Evolutionary conservation across 108 stramenopile genomes (phyloP).

Genomic region (Asterionellopsis glacialis): DNA sequence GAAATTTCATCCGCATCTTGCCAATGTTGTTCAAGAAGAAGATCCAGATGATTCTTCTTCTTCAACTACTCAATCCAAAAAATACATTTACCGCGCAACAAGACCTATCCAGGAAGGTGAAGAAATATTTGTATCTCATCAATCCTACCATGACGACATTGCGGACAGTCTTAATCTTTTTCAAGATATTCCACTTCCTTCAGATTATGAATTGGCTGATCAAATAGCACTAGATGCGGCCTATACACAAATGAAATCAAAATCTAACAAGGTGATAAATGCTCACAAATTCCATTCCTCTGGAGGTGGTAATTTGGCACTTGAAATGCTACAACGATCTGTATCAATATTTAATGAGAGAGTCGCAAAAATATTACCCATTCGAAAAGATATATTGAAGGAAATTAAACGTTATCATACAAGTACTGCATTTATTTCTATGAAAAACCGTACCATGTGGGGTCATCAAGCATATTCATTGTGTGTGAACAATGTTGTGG

Average conservation of each 20-base stretch:
- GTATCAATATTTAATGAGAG: not conserved
- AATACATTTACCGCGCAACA: not conserved
- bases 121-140: slow-evolving; percentile 2
- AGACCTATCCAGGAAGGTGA: slow-evolving; percentile 3
- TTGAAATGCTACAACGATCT: not conserved
- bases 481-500: too few relatives aligned
- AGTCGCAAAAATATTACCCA: not conserved
- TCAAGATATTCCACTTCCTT: not conserved
- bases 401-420: too few relatives aligned
- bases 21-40: not conserved
- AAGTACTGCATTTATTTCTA: too few relatives aligned
- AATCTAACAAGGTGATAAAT: not conserved
- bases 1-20: slow-evolving; percentile 6
- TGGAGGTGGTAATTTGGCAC: not conserved
- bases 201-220: slow-evolving; percentile 2
- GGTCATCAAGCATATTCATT: too few relatives aligned
- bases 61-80: not conserved
- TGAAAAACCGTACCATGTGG: too few relatives aligned
- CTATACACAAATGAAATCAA: not conserved
- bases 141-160: not conserved
- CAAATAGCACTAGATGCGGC: not conserved
- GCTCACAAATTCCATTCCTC: not conserved
- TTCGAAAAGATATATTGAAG: not conserved
- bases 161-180: not conserved
- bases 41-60: not conserved